Conservation (phyloP, 306 rosid genomes). For the Prunus padus region DNA sequence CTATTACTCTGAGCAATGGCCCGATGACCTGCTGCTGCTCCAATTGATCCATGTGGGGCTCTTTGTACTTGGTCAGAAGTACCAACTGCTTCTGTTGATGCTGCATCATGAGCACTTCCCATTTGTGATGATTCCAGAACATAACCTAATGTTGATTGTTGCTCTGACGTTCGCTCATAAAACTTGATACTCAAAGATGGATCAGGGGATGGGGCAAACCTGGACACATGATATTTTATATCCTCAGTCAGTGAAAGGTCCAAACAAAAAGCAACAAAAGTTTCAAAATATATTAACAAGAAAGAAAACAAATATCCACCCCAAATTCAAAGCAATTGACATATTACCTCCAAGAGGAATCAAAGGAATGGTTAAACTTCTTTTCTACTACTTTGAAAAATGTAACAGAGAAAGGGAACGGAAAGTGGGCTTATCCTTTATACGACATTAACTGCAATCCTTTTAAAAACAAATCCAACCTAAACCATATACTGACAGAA, state of each 20-base stretch:
- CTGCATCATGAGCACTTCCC: conserved; percentile 39
- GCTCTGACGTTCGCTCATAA: conserved; percentile 89
- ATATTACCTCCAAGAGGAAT: conserved; percentile 10
- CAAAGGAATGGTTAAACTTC: not conserved
- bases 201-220: conserved; percentile 86
- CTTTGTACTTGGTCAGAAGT: conserved; percentile 44
- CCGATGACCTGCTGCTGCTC: conserved; percentile 86
- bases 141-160: conserved; percentile 79
- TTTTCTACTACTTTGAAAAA: not conserved
- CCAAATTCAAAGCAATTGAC: conserved; percentile 6
- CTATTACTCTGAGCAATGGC: conserved; percentile 92
- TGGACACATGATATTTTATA: conserved; percentile 22
- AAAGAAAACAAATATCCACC: conserved; percentile 11
- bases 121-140: conserved; percentile 47
- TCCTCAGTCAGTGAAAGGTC: conserved; percentile 12
- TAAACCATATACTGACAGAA: not conserved
- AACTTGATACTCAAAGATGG: conserved; percentile 71
- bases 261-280: conserved; percentile 11
- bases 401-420: not conserved
- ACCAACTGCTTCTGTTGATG: conserved; percentile 32
- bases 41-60: conserved; percentile 76
- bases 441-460: not conserved
- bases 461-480: not conserved
- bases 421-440: not conserved
- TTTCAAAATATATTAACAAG: conserved; percentile 4